Percentiles rank a stretch among this genome's conserved stretches.
phyloP scores from a whole-genome alignment of 148 eudicot species.

The Spergularia bocconei region DNA sequence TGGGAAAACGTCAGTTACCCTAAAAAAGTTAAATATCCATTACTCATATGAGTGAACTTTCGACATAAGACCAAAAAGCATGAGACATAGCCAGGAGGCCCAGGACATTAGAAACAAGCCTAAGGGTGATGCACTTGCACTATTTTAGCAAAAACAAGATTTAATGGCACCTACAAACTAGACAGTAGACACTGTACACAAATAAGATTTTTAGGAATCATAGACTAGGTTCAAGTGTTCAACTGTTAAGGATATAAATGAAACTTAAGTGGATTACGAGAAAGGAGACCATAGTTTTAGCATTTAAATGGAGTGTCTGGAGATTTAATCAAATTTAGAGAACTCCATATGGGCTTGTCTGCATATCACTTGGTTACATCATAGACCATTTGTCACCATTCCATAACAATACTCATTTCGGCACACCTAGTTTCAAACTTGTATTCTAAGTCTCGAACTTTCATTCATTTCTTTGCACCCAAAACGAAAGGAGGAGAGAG shows the following conservation, averaged over 20 bases:
- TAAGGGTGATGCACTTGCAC: constrained; percentile 11
- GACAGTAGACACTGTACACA: not conserved
- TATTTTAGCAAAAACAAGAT: constrained; percentile 4
- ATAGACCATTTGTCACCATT: not conserved
- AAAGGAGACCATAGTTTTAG: constrained; percentile 14
- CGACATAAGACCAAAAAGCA: no score
- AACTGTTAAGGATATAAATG: not conserved
- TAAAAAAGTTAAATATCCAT: no score
- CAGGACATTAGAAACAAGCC: not conserved
- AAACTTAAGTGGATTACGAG: constrained; percentile 5
- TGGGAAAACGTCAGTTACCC: no score
- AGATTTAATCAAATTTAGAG: constrained; percentile 7
- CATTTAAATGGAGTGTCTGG: not conserved
- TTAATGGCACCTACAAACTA: constrained; percentile 9
- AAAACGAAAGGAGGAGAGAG: no score
- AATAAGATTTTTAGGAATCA: not conserved
- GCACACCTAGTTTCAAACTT: not conserved
- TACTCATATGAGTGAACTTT: no score
- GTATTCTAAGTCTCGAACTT: not conserved
- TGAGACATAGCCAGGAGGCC: not conserved
- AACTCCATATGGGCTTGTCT: constrained; percentile 22
- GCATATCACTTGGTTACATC: constrained; percentile 13
- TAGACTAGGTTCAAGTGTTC: not conserved
- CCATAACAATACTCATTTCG: not conserved
- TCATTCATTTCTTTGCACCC: not conserved